Percentiles rank a stretch among this genome's conserved stretches.
These are phyloP conservation scores for Phytophthora aleatoria DNA, from an alignment of 352 stramenopile genomes.

Conservation along the genomic window DNA sequence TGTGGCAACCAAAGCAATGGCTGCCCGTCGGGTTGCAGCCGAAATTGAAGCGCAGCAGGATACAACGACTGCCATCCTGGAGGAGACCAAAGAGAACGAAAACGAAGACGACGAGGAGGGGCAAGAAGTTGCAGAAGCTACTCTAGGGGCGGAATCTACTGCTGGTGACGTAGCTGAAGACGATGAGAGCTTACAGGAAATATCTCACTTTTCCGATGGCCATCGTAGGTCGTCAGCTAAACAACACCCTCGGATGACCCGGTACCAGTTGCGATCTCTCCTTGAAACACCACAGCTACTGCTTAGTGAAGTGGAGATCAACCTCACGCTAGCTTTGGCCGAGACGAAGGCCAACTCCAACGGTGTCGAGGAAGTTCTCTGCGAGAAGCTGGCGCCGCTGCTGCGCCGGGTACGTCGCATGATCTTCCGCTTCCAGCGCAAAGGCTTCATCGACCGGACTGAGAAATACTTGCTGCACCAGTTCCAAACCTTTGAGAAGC, in stretches of 20 bases:
- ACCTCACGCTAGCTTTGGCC: conserved; percentile 52
- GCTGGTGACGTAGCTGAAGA: conserved; percentile 11
- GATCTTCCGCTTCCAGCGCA: conserved; percentile 67
- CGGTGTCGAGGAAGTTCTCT: conserved; percentile 37
- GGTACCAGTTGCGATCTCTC: conserved; percentile 46
- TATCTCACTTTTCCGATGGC: conserved; percentile 6
- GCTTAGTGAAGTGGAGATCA: conserved; percentile 62
- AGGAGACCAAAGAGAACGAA: conserved; percentile 29
- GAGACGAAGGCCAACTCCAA: conserved; percentile 31
- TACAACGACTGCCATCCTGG: conserved; percentile 7
- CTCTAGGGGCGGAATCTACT: not conserved
- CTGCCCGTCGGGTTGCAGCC: conserved; percentile 16
- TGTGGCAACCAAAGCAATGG: conserved; percentile 19
- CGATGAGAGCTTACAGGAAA: not conserved
- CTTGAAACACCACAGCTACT: conserved; percentile 63
- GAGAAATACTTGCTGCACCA: conserved; percentile 55
- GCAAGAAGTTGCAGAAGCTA: conserved; percentile 2
- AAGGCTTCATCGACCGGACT: conserved; percentile 44
- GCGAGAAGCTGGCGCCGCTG: conserved; percentile 43
- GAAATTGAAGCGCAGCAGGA: conserved; percentile 19
- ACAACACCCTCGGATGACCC: conserved; percentile 37
- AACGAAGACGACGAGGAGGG: conserved; percentile 19
- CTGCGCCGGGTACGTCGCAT: conserved; percentile 50
- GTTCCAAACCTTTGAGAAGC: conserved; percentile 56
- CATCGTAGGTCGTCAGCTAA: conserved; percentile 20